phyloP scores from a whole-genome alignment of 2,329 filamentous ascomycete genomes.

The Knoxdaviesia proteae region DNA sequence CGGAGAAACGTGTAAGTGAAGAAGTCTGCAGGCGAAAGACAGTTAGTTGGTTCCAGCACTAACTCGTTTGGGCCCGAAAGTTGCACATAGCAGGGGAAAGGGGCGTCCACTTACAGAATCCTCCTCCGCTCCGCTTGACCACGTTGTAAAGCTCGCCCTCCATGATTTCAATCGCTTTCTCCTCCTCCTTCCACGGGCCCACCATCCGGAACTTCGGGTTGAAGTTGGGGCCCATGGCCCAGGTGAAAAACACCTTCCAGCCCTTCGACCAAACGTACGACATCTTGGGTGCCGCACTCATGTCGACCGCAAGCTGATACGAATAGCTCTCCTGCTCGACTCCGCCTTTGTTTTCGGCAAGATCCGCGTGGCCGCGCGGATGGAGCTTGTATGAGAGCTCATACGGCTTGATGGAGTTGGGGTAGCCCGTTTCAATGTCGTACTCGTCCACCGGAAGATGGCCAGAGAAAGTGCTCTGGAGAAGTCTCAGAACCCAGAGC shows the following conservation, averaged over 20 bases:
- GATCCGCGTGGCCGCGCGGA: slow-evolving; percentile 12
- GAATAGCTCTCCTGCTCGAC: slow-evolving; percentile 28
- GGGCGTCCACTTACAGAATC: slow-evolving; percentile 13
- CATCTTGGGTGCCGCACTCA: slow-evolving; percentile 19
- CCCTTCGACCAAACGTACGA: slow-evolving; percentile 14
- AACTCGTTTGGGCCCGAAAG: not conserved
- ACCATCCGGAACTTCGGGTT: slow-evolving; percentile 26
- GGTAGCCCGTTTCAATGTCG: not conserved
- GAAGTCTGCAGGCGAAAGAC: slow-evolving; percentile 9
- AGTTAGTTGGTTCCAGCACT: not conserved
- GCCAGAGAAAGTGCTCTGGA: slow-evolving; percentile 11
- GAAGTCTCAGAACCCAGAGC: slow-evolving; percentile 21
- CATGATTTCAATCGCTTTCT: slow-evolving; percentile 17
- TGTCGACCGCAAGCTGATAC: slow-evolving; percentile 26
- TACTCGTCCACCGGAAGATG: slow-evolving; percentile 4
- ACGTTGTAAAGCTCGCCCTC: slow-evolving; percentile 18
- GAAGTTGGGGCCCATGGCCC: slow-evolving; percentile 27
- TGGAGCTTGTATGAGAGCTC: slow-evolving; percentile 21
- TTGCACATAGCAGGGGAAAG: too few relatives aligned
- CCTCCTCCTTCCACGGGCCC: slow-evolving; percentile 20
- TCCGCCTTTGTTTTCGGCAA: slow-evolving; percentile 15
- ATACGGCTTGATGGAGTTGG: slow-evolving; percentile 12
- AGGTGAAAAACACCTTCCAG: slow-evolving; percentile 14
- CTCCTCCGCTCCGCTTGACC: slow-evolving; percentile 15
- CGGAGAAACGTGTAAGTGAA: slow-evolving; percentile 16